Evolutionary conservation across 129 eudicot genomes (phyloP).

Genomic region (Flaveria trinervia): DNA sequence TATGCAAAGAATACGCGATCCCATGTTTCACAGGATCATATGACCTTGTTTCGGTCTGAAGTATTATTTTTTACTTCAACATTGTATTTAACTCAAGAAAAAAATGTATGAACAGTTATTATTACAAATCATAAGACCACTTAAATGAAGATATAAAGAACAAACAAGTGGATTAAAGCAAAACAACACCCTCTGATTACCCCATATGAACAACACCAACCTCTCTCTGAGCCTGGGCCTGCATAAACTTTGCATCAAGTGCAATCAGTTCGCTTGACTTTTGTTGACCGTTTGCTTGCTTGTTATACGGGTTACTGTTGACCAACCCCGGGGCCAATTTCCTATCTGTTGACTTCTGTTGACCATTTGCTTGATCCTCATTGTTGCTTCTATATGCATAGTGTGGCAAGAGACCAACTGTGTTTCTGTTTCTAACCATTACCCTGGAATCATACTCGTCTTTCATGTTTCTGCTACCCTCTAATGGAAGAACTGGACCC

Average conservation of each 20-base stretch:
- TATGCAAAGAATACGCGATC: too few relatives aligned
- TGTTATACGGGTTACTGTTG: conserved; percentile 54
- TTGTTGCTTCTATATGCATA: conserved; percentile 45
- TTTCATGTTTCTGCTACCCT: conserved; percentile 40
- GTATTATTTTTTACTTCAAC: too few relatives aligned
- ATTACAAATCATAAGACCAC: background rate
- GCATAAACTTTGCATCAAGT: conserved; percentile 2
- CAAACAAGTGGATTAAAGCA: background rate
- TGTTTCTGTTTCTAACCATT: conserved; percentile 36
- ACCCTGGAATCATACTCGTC: conserved; percentile 51
- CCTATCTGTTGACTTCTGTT: conserved; percentile 37
- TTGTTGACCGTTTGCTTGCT: conserved; percentile 22
- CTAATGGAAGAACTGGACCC: conserved; percentile 55
- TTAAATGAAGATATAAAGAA: background rate
- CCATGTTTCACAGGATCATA: too few relatives aligned
- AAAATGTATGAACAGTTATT: too few relatives aligned
- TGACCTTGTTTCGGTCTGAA: too few relatives aligned
- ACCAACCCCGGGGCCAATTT: conserved; percentile 51
- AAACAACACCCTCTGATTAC: background rate
- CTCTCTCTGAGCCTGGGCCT: background rate
- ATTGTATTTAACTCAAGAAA: too few relatives aligned
- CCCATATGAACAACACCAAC: conserved; percentile 8
- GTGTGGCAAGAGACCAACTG: conserved; percentile 34
- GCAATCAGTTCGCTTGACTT: conserved; percentile 10
- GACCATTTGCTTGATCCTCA: conserved; percentile 26